Evolutionary conservation across 2,329 filamentous ascomycete species (phyloP).

Genomic region (Fusarium sp.): DNA sequence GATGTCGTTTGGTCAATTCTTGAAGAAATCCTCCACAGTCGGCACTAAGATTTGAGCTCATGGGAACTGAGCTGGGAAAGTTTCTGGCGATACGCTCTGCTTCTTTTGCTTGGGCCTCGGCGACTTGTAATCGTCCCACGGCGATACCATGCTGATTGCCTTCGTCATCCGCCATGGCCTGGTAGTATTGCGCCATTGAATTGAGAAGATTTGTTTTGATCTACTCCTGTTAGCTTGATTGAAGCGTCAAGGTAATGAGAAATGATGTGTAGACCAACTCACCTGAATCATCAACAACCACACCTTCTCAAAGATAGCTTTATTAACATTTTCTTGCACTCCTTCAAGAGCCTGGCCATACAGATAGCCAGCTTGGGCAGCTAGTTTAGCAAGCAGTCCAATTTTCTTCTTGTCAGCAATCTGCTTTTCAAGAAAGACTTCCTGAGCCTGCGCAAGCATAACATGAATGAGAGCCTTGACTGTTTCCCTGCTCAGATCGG

Average conservation of each 20-base stretch:
- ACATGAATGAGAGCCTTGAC: conserved; percentile 94
- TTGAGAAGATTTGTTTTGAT: conserved; percentile 86
- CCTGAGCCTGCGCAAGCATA: conserved; percentile 95
- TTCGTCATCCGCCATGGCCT: conserved; percentile 91
- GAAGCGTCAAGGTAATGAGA: not conserved
- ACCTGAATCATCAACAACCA: conserved; percentile 90
- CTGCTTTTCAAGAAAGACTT: conserved; percentile 98
- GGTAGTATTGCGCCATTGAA: conserved; percentile 93
- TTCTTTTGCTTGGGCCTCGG: conserved; percentile 83
- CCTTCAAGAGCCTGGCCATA: conserved; percentile 92
- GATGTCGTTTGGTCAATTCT: conserved; percentile 89
- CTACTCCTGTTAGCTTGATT: conserved; percentile 56
- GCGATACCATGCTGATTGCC: conserved; percentile 88
- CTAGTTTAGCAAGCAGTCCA: conserved; percentile 90
- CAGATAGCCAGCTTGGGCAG: conserved; percentile 89
- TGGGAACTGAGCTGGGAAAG: conserved; percentile 84
- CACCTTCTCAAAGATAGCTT: conserved; percentile 92
- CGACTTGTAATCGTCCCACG: conserved; percentile 85
- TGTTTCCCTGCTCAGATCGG: conserved; percentile 95
- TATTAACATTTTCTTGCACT: conserved; percentile 91
- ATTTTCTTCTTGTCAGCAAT: conserved; percentile 93
- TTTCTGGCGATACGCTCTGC: conserved; percentile 82
- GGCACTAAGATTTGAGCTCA: conserved; percentile 85
- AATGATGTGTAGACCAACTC: conserved; percentile 33
- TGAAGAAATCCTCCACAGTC: conserved; percentile 82